phyloP scores from a whole-genome alignment of 2,329 filamentous ascomycete species.

The Pyrenochaeta sp. region DNA sequence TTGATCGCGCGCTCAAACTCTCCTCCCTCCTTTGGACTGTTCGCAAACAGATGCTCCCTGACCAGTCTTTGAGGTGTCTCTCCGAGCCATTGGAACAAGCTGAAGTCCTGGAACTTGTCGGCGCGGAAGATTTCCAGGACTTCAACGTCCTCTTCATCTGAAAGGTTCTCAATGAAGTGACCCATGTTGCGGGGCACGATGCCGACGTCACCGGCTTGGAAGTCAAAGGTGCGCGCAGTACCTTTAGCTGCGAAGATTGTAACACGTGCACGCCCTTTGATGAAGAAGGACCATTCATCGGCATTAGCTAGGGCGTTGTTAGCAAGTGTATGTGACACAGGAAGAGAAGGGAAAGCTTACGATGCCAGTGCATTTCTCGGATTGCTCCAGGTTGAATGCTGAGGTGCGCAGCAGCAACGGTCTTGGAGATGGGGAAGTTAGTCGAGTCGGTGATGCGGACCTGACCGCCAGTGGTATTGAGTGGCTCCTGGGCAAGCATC shows the following conservation, averaged over 20 bases:
- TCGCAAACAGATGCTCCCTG: conserved; percentile 71
- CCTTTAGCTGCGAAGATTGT: conserved; percentile 77
- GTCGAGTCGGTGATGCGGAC: conserved; percentile 79
- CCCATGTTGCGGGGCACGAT: conserved; percentile 80
- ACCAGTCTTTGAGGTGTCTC: conserved; percentile 74
- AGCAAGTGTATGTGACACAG: neutral
- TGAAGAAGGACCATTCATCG: conserved; percentile 84
- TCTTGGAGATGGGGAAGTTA: conserved; percentile 78
- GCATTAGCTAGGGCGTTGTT: conserved; percentile 57
- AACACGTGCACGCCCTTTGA: conserved; percentile 74
- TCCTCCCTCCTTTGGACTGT: conserved; percentile 67
- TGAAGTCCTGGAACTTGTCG: conserved; percentile 76
- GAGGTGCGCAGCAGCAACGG: conserved; percentile 75
- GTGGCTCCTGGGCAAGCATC: conserved; percentile 74
- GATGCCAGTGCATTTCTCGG: conserved; percentile 86
- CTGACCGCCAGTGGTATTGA: conserved; percentile 72
- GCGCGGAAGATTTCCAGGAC: conserved; percentile 80
- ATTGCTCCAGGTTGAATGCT: conserved; percentile 75
- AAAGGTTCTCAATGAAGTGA: conserved; percentile 82
- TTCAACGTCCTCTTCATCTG: conserved; percentile 75
- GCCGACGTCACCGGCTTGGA: conserved; percentile 76
- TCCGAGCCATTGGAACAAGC: conserved; percentile 77
- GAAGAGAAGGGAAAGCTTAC: conserved; percentile 13
- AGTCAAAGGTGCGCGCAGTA: conserved; percentile 78
- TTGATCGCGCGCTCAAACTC: conserved; percentile 70